Percentiles rank a stretch among this genome's conserved stretches.
Conservation (phyloP, 176 grass and related monocot species). For the Thalia dealbata region DNA sequence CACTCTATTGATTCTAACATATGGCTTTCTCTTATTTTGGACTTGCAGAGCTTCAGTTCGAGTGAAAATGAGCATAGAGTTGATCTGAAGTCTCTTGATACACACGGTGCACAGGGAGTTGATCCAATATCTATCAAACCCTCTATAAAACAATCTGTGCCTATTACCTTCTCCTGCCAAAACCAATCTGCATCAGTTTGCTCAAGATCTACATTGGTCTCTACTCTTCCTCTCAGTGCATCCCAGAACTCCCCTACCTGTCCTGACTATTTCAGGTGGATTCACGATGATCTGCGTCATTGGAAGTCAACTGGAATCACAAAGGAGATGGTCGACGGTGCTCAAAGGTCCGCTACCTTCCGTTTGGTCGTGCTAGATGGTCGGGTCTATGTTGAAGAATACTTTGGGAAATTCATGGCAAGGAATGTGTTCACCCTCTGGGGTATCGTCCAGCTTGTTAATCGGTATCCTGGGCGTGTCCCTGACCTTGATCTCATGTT, state of each 20-base stretch:
- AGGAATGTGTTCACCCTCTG: slow-evolving; percentile 15
- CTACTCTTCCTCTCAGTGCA: neutral
- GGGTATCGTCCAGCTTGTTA: slow-evolving; percentile 9
- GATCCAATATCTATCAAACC: neutral
- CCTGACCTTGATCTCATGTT: slow-evolving; percentile 19
- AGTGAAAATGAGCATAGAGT: neutral
- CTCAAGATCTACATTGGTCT: neutral
- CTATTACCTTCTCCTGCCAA: slow-evolving; percentile 9
- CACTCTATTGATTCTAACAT: neutral
- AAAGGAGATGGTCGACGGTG: slow-evolving; percentile 9
- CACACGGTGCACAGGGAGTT: neutral
- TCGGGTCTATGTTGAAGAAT: slow-evolving; percentile 8
- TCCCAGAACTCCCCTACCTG: slow-evolving; percentile 2
- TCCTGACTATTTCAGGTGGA: slow-evolving; percentile 14
- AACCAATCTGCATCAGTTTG: neutral
- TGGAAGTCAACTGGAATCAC: slow-evolving; percentile 11
- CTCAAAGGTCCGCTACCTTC: neutral
- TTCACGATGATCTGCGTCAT: slow-evolving; percentile 9
- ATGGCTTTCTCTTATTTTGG: neutral
- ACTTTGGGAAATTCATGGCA: neutral
- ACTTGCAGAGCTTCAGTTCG: neutral
- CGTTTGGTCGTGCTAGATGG: slow-evolving; percentile 15
- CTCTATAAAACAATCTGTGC: neutral
- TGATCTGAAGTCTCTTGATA: neutral
- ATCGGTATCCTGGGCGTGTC: slow-evolving; percentile 8